These are phyloP conservation scores for Scutellaria minor DNA, from an alignment of 257 asterid species.

Conservation along the genomic window DNA sequence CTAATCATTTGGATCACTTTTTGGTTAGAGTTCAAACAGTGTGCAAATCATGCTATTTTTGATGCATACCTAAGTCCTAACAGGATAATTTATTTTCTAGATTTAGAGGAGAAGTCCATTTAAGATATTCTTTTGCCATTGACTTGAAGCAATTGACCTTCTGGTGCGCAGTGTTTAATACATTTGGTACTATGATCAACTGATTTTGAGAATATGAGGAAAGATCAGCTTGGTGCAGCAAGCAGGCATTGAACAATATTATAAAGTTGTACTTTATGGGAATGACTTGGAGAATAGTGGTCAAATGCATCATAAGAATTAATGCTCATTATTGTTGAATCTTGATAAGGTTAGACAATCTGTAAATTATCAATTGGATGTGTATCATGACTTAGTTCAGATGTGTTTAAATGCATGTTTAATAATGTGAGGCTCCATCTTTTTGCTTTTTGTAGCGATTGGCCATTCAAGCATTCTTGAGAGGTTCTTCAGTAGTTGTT, in stretches of 20 bases:
- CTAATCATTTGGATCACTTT: background rate
- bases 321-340: background rate
- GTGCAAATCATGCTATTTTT: background rate
- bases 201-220: background rate
- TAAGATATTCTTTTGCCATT: background rate
- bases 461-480: slow-evolving; percentile 84
- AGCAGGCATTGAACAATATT: background rate
- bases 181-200: slow-evolving; percentile 17
- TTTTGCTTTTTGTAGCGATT: slow-evolving; percentile 47
- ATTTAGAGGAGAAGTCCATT: slow-evolving; percentile 27
- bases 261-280: slow-evolving; percentile 11
- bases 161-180: background rate
- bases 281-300: slow-evolving; percentile 16
- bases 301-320: background rate
- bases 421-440: slow-evolving; percentile 9
- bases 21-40: background rate
- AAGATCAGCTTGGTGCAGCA: background rate
- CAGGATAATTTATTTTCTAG: background rate
- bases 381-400: background rate
- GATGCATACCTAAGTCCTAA: background rate
- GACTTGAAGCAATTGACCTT: slow-evolving; percentile 11
- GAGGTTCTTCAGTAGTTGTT: slow-evolving; percentile 95
- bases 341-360: slow-evolving; percentile 7
- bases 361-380: slow-evolving; percentile 6
- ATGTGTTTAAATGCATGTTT: background rate